Percentiles rank a stretch among this genome's conserved stretches.
Conservation (phyloP, 1,284 basidiomycete genomes). For the Pyrrhoderma noxium region DNA sequence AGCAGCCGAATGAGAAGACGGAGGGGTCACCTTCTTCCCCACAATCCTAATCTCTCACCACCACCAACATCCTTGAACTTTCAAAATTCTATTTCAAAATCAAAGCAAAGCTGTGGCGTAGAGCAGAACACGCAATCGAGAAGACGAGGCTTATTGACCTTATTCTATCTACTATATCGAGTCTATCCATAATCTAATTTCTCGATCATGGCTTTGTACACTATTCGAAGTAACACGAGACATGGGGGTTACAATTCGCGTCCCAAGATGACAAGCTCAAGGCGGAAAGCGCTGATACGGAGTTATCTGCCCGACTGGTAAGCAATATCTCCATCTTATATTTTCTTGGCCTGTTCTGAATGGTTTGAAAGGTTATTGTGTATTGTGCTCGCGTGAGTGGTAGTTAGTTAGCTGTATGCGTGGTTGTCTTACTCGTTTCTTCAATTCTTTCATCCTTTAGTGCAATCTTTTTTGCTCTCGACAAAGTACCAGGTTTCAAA, state of each 20-base stretch:
- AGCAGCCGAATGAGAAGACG: no score
- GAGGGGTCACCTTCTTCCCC: no score
- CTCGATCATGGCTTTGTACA: slow-evolving; percentile 13
- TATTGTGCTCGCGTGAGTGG: slow-evolving; percentile 58
- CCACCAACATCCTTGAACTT: no score
- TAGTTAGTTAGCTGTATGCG: neutral
- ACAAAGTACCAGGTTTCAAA: slow-evolving; percentile 73
- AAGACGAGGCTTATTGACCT: no score
- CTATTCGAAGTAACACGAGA: slow-evolving; percentile 7
- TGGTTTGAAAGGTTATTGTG: slow-evolving; percentile 53
- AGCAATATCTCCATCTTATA: slow-evolving; percentile 22
- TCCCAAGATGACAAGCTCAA: slow-evolving; percentile 4
- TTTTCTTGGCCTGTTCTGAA: neutral
- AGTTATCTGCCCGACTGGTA: slow-evolving; percentile 73
- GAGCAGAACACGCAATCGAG: no score
- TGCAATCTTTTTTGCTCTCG: slow-evolving; percentile 58
- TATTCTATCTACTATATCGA: no score
- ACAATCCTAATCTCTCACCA: no score
- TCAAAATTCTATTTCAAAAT: no score
- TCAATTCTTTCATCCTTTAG: slow-evolving; percentile 31
- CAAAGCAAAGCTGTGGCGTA: no score
- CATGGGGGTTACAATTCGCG: neutral
- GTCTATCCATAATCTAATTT: no score
- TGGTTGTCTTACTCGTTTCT: neutral
- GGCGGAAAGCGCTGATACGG: slow-evolving; percentile 32